phyloP scores from a whole-genome alignment of 306 rosid species.

The Prunus armeniaca region DNA sequence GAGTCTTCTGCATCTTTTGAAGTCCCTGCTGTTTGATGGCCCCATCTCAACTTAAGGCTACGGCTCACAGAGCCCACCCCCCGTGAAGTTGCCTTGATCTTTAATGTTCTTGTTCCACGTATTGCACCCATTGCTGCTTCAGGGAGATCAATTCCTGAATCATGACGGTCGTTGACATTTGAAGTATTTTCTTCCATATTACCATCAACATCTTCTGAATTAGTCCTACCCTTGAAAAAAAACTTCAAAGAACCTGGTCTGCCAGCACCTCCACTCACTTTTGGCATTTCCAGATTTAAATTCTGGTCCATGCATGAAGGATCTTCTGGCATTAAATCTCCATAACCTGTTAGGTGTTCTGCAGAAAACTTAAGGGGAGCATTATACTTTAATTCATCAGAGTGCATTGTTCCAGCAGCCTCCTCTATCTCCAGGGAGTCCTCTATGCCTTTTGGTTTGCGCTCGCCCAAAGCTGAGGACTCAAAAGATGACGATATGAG shows the following conservation, averaged over 20 bases:
- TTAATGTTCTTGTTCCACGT: constrained; percentile 50
- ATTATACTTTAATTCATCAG: constrained; percentile 43
- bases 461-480: constrained; percentile 22
- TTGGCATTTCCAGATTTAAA: constrained; percentile 27
- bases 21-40: constrained; percentile 35
- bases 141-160: constrained; percentile 29
- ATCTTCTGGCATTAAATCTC: constrained; percentile 33
- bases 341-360: constrained; percentile 31
- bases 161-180: constrained; percentile 20
- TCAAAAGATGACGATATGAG: constrained; percentile 1
- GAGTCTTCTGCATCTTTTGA: constrained; percentile 40
- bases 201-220: constrained; percentile 41
- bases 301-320: constrained; percentile 32
- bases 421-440: constrained; percentile 32
- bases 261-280: constrained; percentile 34
- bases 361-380: constrained; percentile 42
- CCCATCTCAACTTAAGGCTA: constrained; percentile 38
- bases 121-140: constrained; percentile 38
- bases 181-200: constrained; percentile 37
- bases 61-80: constrained; percentile 34
- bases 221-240: constrained; percentile 28
- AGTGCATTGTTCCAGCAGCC: constrained; percentile 26
- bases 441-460: constrained; percentile 26
- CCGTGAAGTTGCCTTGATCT: constrained; percentile 45
- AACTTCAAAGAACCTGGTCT: constrained; percentile 37